Conservation (phyloP, 495 filamentous ascomycete species). For the Aspergillus olivimuriae region DNA sequence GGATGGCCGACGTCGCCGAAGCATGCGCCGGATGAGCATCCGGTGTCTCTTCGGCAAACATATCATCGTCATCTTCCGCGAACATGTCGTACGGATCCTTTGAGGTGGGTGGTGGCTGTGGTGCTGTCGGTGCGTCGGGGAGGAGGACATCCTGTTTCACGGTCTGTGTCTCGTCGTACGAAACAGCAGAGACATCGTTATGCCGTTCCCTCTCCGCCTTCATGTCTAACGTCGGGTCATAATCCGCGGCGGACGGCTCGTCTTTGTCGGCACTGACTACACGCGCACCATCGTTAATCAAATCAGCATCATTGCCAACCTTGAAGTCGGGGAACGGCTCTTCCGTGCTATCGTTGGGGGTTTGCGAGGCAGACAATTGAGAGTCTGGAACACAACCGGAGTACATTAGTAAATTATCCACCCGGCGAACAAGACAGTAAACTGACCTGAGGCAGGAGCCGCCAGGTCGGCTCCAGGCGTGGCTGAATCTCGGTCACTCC, state of each 20-base stretch:
- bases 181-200: conserved; percentile 48
- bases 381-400: conserved; percentile 5
- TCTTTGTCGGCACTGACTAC: conserved; percentile 55
- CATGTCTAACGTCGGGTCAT: conserved; percentile 92
- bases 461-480: conserved; percentile 44
- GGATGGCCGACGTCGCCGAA: conserved; percentile 42
- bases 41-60: conserved; percentile 65
- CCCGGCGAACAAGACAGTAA: no score
- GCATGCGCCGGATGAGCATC: conserved; percentile 35
- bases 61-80: conserved; percentile 83
- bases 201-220: conserved; percentile 75
- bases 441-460: conserved; percentile 24
- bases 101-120: conserved; percentile 23
- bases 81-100: conserved; percentile 90
- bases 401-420: not conserved
- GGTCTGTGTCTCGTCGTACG: conserved; percentile 56
- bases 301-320: conserved; percentile 55
- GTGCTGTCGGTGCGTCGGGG: conserved; percentile 36
- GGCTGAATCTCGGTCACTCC: conserved; percentile 48
- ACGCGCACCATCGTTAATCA: conserved; percentile 53
- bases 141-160: conserved; percentile 51
- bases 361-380: conserved; percentile 31
- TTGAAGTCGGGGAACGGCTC: conserved; percentile 50
- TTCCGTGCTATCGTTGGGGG: conserved; percentile 41
- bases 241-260: conserved; percentile 88